phyloP scores from a whole-genome alignment of 306 rosid genomes.

The Carpinus viminea region DNA sequence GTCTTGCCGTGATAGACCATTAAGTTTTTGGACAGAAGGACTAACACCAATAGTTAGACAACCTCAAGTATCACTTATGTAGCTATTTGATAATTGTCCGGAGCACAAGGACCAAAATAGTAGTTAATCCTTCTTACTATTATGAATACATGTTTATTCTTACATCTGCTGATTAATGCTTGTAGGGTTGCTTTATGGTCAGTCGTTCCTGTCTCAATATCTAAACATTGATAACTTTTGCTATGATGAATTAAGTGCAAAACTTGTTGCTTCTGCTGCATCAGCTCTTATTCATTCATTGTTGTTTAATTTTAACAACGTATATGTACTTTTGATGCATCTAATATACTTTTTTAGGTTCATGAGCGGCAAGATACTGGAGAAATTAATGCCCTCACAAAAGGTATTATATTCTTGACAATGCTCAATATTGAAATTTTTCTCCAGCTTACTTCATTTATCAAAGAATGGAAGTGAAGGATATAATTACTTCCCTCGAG shows the following conservation, averaged over 20 bases:
- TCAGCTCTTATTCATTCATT: conserved; percentile 4
- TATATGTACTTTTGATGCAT: neutral
- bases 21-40: too few relatives aligned
- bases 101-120: too few relatives aligned
- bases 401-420: conserved; percentile 45
- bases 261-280: neutral
- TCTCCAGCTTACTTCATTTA: neutral
- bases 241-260: neutral
- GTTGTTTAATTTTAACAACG: neutral
- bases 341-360: conserved; percentile 45
- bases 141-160: neutral
- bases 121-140: too few relatives aligned
- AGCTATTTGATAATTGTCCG: too few relatives aligned
- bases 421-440: neutral
- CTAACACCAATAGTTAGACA: too few relatives aligned
- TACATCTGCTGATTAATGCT: neutral
- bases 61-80: too few relatives aligned
- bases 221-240: neutral
- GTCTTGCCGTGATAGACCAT: too few relatives aligned
- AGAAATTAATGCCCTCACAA: conserved; percentile 63
- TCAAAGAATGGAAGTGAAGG: neutral
- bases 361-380: conserved; percentile 53
- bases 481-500: neutral
- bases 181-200: neutral
- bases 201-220: neutral